phyloP scores from a whole-genome alignment of 306 rosid genomes.

The Pterocarpus macrocarpus region DNA sequence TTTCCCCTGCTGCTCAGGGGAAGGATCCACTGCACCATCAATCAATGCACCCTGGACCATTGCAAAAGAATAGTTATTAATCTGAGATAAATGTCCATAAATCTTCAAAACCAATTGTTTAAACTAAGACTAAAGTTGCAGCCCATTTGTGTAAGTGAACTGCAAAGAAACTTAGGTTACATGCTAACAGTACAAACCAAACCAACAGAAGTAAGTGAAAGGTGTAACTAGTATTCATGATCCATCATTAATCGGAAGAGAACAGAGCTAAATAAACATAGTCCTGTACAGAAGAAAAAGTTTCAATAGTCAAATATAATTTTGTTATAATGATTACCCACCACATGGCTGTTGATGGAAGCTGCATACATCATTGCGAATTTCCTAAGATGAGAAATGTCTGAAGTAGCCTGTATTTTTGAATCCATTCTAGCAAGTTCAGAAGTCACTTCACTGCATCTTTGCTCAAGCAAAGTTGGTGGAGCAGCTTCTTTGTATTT shows the following conservation, averaged over 20 bases:
- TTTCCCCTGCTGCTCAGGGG: conserved; percentile 98
- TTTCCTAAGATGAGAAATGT: conserved; percentile 89
- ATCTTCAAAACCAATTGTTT: no score
- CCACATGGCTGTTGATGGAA: conserved; percentile 93
- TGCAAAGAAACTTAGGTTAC: no score
- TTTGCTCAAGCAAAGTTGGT: conserved; percentile 95
- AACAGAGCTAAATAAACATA: neutral
- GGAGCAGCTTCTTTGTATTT: conserved; percentile 99
- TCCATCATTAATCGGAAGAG: conserved; percentile 16
- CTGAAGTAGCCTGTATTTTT: conserved; percentile 86
- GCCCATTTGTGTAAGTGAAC: no score
- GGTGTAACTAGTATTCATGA: no score
- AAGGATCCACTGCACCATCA: conserved; percentile 98
- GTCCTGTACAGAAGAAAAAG: neutral
- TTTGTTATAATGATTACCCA: conserved; percentile 48
- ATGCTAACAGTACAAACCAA: no score
- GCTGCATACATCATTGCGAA: conserved; percentile 82
- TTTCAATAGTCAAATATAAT: neutral
- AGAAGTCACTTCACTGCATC: conserved; percentile 77
- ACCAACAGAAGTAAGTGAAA: neutral
- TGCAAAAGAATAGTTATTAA: conserved; percentile 21
- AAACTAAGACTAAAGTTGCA: no score
- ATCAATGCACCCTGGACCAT: conserved; percentile 77
- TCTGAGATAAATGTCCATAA: neutral
- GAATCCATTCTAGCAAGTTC: conserved; percentile 78